Conservation (phyloP, 2,329 filamentous ascomycete species). For the Ophiostoma sp. region DNA sequence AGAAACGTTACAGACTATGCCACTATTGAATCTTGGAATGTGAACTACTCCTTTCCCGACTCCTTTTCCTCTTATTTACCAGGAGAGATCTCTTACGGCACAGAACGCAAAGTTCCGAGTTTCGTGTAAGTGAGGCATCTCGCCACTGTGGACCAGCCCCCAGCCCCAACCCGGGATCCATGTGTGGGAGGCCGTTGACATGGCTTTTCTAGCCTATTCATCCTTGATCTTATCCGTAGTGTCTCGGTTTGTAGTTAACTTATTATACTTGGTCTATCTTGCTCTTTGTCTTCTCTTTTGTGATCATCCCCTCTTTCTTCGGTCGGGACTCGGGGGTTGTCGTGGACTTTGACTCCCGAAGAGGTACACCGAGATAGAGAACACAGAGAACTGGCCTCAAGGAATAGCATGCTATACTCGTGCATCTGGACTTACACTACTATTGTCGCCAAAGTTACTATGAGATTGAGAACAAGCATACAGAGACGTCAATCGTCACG, state of each 20-base stretch:
- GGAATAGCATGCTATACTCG: too few species aligned
- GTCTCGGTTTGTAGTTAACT: neutral
- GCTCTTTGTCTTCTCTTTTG: slow-evolving; percentile 4
- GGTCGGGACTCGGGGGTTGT: slow-evolving; percentile 7
- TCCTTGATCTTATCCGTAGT: neutral
- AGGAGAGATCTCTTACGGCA: neutral
- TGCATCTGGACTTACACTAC: too few species aligned
- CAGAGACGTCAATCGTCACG: too few species aligned
- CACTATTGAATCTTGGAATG: neutral
- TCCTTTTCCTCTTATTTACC: too few species aligned
- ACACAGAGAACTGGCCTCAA: too few species aligned
- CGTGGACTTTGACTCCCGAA: too few species aligned
- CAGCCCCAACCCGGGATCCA: neutral
- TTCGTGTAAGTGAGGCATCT: neutral
- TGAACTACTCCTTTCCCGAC: neutral
- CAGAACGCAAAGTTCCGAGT: neutral
- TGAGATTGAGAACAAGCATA: too few species aligned
- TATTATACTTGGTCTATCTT: slow-evolving; percentile 3
- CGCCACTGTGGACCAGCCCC: slow-evolving; percentile 18
- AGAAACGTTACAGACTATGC: slow-evolving; percentile 1
- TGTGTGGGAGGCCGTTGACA: slow-evolving; percentile 14
- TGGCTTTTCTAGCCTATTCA: neutral
- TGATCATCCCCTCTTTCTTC: neutral
- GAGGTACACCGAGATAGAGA: too few species aligned
- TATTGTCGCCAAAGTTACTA: too few species aligned